Conservation (phyloP, 768 basidiomycete species). For the Cantharellus anzutake region DNA sequence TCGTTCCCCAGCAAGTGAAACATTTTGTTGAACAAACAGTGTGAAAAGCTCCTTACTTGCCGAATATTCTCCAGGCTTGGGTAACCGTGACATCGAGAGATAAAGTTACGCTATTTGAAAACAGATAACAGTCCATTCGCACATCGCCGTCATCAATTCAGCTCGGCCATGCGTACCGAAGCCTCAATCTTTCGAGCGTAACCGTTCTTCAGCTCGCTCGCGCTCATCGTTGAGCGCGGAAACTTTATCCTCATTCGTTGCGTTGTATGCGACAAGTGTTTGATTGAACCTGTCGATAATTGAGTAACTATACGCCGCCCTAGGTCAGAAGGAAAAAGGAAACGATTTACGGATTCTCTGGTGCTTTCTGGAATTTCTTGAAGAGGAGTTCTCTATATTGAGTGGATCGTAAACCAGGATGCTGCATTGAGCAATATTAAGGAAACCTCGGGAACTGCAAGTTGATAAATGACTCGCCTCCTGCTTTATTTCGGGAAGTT, state of each 20-base stretch:
- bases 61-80: too few species aligned
- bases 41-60: too few species aligned
- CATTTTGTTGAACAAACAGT: too few species aligned
- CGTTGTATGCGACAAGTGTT: constrained; percentile 57
- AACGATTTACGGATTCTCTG: constrained; percentile 71
- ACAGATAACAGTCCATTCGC: too few species aligned
- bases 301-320: neutral
- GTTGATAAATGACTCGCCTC: constrained; percentile 32
- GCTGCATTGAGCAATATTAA: constrained; percentile 25
- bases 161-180: neutral
- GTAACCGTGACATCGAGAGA: too few species aligned
- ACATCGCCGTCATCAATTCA: too few species aligned
- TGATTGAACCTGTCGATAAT: constrained; percentile 56
- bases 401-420: constrained; percentile 76
- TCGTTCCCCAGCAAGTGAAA: too few species aligned
- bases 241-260: constrained; percentile 70
- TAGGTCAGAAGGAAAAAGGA: neutral
- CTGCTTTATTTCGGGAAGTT: constrained; percentile 54
- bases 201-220: constrained; percentile 41
- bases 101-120: too few species aligned
- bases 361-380: constrained; percentile 93
- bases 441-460: constrained; percentile 1
- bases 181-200: constrained; percentile 20
- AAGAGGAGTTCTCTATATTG: constrained; percentile 81
- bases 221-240: constrained; percentile 52